Evolutionary conservation across 106 monocot species (phyloP).

Genomic region (Cymbidium sinense): DNA sequence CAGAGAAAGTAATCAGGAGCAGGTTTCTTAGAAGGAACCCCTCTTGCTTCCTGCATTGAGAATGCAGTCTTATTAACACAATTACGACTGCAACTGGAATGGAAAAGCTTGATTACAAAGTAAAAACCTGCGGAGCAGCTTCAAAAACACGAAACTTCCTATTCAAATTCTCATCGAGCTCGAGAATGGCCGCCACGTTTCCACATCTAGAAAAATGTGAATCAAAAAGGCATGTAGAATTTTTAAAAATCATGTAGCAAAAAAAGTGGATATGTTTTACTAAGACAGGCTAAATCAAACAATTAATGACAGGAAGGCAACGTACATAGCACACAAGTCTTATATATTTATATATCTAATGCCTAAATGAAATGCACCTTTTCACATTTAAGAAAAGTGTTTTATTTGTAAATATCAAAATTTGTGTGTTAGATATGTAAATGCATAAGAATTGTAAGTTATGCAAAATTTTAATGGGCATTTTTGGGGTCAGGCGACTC

Average conservation of each 20-base stretch:
- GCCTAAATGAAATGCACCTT: no score
- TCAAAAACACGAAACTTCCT: constrained; percentile 94
- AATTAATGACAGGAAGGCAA: no score
- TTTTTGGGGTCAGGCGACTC: no score
- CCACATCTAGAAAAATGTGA: constrained; percentile 54
- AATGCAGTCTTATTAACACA: background rate
- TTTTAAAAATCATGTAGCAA: background rate
- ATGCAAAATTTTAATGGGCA: no score
- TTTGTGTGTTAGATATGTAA: no score
- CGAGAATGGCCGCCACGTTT: constrained; percentile 96
- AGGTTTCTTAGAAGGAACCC: constrained; percentile 81
- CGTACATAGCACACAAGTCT: no score
- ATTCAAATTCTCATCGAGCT: constrained; percentile 93
- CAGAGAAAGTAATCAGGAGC: constrained; percentile 95
- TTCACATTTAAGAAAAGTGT: no score
- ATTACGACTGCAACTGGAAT: background rate
- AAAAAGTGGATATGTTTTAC: no score
- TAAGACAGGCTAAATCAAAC: no score
- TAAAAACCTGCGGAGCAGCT: constrained; percentile 78
- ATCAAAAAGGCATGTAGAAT: background rate
- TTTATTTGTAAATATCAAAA: no score
- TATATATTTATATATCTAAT: no score
- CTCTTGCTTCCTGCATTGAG: constrained; percentile 82
- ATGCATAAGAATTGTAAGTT: no score
- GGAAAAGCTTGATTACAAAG: background rate